phyloP scores from a whole-genome alignment of 176 grass and related monocot species.

The Musa beccarii region DNA sequence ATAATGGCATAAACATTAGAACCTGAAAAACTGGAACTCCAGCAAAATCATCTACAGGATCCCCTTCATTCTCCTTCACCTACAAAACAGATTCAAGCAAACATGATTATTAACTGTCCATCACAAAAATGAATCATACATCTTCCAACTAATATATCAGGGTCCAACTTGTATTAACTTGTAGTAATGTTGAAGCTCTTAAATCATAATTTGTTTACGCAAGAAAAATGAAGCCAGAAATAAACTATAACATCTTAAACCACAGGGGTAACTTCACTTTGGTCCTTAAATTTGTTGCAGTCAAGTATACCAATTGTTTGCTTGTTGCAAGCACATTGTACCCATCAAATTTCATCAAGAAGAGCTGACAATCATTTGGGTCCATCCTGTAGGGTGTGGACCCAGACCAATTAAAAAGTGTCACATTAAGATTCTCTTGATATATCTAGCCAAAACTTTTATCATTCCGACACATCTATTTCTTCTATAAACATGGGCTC shows the following conservation, averaged over 20 bases:
- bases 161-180: background rate
- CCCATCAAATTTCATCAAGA: background rate
- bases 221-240: background rate
- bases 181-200: background rate
- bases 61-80: constrained; percentile 50
- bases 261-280: background rate
- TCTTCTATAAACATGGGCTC: too few species aligned
- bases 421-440: too few species aligned
- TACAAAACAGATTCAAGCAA: constrained; percentile 18
- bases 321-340: background rate
- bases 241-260: background rate
- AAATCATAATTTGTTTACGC: background rate
- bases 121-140: background rate
- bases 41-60: constrained; percentile 41
- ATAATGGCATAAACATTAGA: constrained; percentile 15
- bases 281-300: background rate
- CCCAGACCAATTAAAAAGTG: too few species aligned
- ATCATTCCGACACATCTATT: too few species aligned
- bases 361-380: background rate
- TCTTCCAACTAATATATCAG: background rate
- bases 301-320: background rate
- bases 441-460: too few species aligned
- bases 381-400: background rate
- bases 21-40: constrained; percentile 94
- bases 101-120: background rate